phyloP scores from a whole-genome alignment of 768 basidiomycete species.

The Kwoniella botswanensis region DNA sequence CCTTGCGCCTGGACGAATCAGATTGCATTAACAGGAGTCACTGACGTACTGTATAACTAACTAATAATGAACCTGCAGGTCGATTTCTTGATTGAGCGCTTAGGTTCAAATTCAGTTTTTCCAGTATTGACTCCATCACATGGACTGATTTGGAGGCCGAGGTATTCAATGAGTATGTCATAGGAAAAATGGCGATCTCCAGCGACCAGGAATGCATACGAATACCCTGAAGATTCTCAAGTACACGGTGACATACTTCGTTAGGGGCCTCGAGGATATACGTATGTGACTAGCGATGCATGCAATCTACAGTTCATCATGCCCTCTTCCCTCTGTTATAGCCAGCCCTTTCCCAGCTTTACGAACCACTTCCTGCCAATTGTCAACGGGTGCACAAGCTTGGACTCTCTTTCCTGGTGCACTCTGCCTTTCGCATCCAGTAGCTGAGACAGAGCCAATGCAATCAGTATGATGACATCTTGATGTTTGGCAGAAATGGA shows the following conservation, averaged over 20 bases:
- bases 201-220: too few relatives aligned
- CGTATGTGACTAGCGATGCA: neutral
- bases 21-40: neutral
- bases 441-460: slow-evolving; percentile 12
- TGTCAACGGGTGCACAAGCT: slow-evolving; percentile 29
- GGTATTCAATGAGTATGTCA: too few relatives aligned
- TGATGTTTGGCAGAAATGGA: neutral
- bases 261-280: too few relatives aligned
- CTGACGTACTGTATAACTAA: too few relatives aligned
- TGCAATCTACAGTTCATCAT: slow-evolving; percentile 29
- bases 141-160: too few relatives aligned
- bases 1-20: neutral
- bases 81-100: too few relatives aligned
- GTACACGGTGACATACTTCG: too few relatives aligned
- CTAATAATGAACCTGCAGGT: too few relatives aligned
- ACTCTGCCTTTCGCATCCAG: slow-evolving; percentile 27
- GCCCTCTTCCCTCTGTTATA: slow-evolving; percentile 9
- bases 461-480: neutral
- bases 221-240: too few relatives aligned
- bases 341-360: slow-evolving; percentile 34
- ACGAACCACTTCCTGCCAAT: slow-evolving; percentile 30
- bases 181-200: too few relatives aligned
- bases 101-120: too few relatives aligned
- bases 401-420: slow-evolving; percentile 28
- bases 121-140: too few relatives aligned